Evolutionary conservation across 2,329 filamentous ascomycete species (phyloP).

Genomic region (Lasiodiplodia sp.): DNA sequence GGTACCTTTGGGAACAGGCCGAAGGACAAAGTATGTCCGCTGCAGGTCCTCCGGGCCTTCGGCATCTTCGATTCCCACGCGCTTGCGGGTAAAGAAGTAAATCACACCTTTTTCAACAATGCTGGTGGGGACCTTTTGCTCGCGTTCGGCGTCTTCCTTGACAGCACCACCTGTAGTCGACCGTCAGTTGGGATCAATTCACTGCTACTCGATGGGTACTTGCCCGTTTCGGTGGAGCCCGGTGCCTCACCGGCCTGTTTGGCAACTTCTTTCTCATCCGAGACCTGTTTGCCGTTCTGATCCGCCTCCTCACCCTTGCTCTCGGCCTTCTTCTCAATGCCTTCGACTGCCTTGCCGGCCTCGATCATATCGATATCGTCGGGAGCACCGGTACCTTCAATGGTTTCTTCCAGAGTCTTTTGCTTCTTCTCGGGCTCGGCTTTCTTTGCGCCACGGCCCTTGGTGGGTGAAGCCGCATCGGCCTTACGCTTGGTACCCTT

Average conservation of each 20-base stretch:
- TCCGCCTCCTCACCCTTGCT: slow-evolving; percentile 32
- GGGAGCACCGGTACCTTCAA: slow-evolving; percentile 43
- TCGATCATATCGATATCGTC: slow-evolving; percentile 37
- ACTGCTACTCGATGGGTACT: background rate
- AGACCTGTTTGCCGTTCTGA: background rate
- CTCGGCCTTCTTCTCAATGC: slow-evolving; percentile 34
- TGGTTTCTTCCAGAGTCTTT: slow-evolving; percentile 61
- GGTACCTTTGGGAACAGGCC: slow-evolving; percentile 74
- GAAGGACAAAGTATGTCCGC: slow-evolving; percentile 80
- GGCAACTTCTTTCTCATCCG: slow-evolving; percentile 37
- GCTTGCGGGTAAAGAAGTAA: slow-evolving; percentile 87
- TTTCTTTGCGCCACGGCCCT: slow-evolving; percentile 54
- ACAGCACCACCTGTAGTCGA: slow-evolving; percentile 48
- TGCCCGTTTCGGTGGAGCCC: background rate
- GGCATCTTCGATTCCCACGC: slow-evolving; percentile 76
- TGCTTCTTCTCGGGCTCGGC: slow-evolving; percentile 52
- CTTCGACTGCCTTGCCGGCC: slow-evolving; percentile 33
- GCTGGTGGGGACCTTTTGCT: slow-evolving; percentile 61
- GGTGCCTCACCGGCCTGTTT: background rate
- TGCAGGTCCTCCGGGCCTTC: slow-evolving; percentile 75
- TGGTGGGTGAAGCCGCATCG: slow-evolving; percentile 43
- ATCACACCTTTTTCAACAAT: slow-evolving; percentile 88
- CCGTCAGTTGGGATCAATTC: background rate
- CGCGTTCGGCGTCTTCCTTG: slow-evolving; percentile 58
- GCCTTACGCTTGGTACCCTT: slow-evolving; percentile 51